These are phyloP conservation scores for Ilyonectria destructans DNA, from an alignment of 2,329 filamentous ascomycete species.

Conservation along the genomic window DNA sequence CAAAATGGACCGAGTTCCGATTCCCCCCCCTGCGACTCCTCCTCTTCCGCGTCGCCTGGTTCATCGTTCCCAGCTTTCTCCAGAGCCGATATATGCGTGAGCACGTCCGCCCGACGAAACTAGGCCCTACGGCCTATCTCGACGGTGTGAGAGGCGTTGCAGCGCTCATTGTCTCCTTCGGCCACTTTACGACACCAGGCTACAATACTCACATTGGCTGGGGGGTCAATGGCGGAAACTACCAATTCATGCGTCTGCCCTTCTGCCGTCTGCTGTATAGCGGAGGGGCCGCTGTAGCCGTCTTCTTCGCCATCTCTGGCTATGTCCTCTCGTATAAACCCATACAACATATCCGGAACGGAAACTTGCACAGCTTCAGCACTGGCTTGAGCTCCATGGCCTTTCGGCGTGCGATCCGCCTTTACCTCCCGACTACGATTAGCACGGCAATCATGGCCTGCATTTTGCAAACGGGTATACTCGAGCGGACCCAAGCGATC, in stretches of 20 bases:
- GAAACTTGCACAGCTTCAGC: constrained; percentile 57
- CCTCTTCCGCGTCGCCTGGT: constrained; percentile 51
- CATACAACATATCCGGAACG: constrained; percentile 61
- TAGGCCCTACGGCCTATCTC: constrained; percentile 71
- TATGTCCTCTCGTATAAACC: constrained; percentile 72
- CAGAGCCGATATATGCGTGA: constrained; percentile 61
- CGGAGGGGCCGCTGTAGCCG: constrained; percentile 70
- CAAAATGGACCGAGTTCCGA: too few relatives aligned
- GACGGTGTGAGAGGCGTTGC: constrained; percentile 72
- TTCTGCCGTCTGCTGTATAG: constrained; percentile 69
- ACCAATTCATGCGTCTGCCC: constrained; percentile 66
- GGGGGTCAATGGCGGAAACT: constrained; percentile 61
- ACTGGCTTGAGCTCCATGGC: constrained; percentile 65
- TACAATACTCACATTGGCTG: constrained; percentile 63
- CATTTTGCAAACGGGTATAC: constrained; percentile 62
- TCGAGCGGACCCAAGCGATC: constrained; percentile 65
- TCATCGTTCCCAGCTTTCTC: constrained; percentile 67
- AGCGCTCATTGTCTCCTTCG: constrained; percentile 71
- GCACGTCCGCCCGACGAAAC: constrained; percentile 56
- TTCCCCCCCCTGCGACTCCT: too few relatives aligned
- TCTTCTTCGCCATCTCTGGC: constrained; percentile 76
- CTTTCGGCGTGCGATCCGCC: constrained; percentile 67
- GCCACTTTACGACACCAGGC: constrained; percentile 66
- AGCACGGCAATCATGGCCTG: constrained; percentile 65
- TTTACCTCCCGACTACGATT: constrained; percentile 67